Evolutionary conservation across 2,329 filamentous ascomycete species (phyloP).

Genomic region (Phyllosticta citriasiana): DNA sequence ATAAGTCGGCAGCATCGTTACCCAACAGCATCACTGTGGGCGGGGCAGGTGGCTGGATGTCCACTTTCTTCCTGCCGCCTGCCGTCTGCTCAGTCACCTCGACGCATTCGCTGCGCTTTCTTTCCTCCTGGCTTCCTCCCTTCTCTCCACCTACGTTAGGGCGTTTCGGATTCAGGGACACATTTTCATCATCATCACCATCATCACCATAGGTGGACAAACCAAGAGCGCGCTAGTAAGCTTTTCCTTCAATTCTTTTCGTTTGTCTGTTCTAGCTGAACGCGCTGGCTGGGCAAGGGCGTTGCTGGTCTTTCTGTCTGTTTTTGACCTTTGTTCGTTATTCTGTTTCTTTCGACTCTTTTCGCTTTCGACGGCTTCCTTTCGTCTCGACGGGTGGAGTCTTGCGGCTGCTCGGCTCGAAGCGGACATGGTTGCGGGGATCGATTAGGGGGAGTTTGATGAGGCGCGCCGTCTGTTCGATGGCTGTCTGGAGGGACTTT

Average conservation of each 20-base stretch:
- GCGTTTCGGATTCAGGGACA: slow-evolving; percentile 1
- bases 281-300: background rate
- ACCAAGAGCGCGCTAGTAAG: slow-evolving; percentile 10
- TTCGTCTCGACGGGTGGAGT: too few species aligned
- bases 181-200: background rate
- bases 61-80: background rate
- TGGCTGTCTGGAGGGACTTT: too few species aligned
- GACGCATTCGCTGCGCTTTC: background rate
- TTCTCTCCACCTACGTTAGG: background rate
- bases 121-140: background rate
- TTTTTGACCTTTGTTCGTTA: too few species aligned
- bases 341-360: too few species aligned
- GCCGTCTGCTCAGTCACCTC: background rate
- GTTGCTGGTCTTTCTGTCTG: too few species aligned
- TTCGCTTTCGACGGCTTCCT: too few species aligned
- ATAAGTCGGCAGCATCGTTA: background rate
- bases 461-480: too few species aligned
- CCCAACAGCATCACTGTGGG: background rate
- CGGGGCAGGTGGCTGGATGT: background rate
- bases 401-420: too few species aligned
- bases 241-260: slow-evolving; percentile 4
- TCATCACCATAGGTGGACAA: background rate
- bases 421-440: too few species aligned
- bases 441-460: too few species aligned
- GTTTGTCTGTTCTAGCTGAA: background rate